Percentiles rank a stretch among this genome's conserved stretches.
Evolutionary conservation across 495 filamentous ascomycete species (phyloP).

Genomic region (Clavariopsis aquatica): DNA sequence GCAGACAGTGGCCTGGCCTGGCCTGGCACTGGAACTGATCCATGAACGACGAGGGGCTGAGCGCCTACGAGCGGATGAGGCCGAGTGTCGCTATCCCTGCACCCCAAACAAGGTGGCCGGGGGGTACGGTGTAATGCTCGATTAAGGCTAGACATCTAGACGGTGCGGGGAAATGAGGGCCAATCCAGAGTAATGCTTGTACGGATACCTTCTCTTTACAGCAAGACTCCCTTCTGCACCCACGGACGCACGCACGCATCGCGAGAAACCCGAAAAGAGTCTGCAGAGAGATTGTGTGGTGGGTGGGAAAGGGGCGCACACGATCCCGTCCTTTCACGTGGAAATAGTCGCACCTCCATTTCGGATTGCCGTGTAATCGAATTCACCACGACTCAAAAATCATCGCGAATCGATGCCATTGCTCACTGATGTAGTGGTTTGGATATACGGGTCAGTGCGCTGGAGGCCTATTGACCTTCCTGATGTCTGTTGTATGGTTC

Average conservation of each 20-base stretch:
- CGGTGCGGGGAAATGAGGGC: not conserved
- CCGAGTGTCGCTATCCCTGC: not conserved
- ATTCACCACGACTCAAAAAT: not conserved
- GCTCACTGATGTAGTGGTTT: not conserved
- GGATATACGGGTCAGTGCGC: not conserved
- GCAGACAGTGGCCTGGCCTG: not conserved
- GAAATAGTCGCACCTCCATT: not conserved
- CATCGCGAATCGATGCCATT: not conserved
- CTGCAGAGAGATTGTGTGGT: not conserved
- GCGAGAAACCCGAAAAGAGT: not conserved
- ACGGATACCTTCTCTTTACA: not conserved
- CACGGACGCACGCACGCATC: not conserved
- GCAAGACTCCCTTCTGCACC: not conserved
- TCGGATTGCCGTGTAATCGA: not conserved
- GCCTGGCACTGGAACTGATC: not conserved
- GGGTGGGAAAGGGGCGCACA: not conserved
- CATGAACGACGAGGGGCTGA: not conserved
- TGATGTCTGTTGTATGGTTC: not conserved
- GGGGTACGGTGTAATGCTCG: not conserved
- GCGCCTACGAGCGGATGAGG: not conserved
- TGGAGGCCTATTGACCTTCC: not conserved
- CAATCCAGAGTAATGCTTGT: not conserved
- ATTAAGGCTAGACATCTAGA: not conserved
- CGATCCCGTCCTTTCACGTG: not conserved
- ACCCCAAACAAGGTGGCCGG: not conserved